phyloP scores from a whole-genome alignment of 768 basidiomycete species.

The Lactifluus rugatus region DNA sequence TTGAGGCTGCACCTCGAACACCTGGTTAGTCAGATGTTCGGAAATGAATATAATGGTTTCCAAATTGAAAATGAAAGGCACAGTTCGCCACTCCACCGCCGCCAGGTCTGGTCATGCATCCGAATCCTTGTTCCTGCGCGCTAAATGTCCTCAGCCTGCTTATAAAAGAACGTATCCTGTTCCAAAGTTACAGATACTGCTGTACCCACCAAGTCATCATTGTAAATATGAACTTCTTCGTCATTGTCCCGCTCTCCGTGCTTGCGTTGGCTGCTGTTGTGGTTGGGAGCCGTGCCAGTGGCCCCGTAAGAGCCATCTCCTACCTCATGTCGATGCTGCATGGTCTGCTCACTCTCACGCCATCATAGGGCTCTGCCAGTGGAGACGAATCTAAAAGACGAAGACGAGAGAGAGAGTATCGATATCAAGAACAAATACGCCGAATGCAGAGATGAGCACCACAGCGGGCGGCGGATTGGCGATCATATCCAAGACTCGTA shows the following conservation, averaged over 20 bases:
- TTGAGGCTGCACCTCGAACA: no score
- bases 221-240: slow-evolving; percentile 4
- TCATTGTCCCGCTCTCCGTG: not conserved
- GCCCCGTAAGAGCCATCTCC: not conserved
- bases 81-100: not conserved
- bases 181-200: not conserved
- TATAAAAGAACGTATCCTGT: not conserved
- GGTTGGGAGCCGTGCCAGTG: no score
- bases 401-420: no score
- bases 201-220: not conserved
- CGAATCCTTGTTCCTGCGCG: not conserved
- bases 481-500: no score
- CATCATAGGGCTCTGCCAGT: not conserved
- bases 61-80: slow-evolving; percentile 1
- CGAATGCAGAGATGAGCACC: no score
- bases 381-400: not conserved
- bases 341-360: not conserved
- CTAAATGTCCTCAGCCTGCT: not conserved
- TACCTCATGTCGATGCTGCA: no score
- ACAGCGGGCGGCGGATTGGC: no score
- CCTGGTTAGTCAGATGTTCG: no score
- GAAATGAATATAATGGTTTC: no score
- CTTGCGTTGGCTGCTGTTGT: slow-evolving; percentile 1
- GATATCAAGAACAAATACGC: no score
- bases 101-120: not conserved